Evolutionary conservation across 768 basidiomycete genomes (phyloP), one percentile per base, ranked within the genome.

Genomic region (Hydnomerulius pinastri): DNA sequence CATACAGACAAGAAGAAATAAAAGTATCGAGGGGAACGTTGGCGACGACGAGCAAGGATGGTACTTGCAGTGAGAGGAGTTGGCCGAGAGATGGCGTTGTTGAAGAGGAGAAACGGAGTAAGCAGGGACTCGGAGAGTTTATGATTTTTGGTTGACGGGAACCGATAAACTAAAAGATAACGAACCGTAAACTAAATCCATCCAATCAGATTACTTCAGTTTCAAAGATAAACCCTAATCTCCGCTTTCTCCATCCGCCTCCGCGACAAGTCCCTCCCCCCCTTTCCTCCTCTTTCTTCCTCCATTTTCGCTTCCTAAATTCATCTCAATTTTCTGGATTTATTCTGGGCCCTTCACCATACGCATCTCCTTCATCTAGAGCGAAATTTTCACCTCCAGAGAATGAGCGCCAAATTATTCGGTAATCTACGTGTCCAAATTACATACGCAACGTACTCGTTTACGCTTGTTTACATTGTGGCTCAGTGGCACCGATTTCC

Each of bases 131-230:
- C 50, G 41, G 48, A 53, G 55, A 53, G 68, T 67, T 67, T 69
- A 69, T 67, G 68, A 69, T 70, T 70, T 66, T 58, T 66, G 55
- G 50, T 64, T 43, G 58, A 64, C 65, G 68, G 68, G 67, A 68
- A 60, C 64, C 68, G 67, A 68, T 70, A 68, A 68, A 67, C 67
- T 67, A 60, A 64, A 55, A 70, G 69, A 69, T 70, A 68, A 67
- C 68, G 49, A 65, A 52, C 43, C 30, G 39, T 51, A 58, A 66
- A 58, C 51, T 56, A 53, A 69, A 67, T 68, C 60, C 43, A 53
- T 53, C 67, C 68, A 68, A 68, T 70, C 67, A 68, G 67, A 68
- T 68, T 64, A 70, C 54, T 55, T 21, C 12, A 35, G 55, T 68
- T 68, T 56, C 54, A 49, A 60, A 64, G 58, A 56, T 56, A 55